Base-by-base conservation (phyloP, 768 basidiomycete species). In the Strobilomyces echinocephalus region DNA sequence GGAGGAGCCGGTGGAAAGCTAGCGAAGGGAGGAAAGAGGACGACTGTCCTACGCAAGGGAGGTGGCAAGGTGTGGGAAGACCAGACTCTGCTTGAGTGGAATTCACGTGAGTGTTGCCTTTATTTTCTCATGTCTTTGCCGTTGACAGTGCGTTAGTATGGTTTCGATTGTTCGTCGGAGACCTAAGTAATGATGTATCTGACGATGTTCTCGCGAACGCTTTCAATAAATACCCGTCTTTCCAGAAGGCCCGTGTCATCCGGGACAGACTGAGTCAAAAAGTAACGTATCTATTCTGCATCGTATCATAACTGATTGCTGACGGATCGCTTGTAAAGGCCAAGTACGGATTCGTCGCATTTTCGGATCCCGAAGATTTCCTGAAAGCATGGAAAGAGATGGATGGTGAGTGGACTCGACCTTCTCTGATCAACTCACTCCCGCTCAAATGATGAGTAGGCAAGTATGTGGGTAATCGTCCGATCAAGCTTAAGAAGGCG, bases 371-470 rank as follows among this genome's bases (percentile, higher is more conserved):
- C 0, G 97, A 99, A 72, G 97, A 99, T 69, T 97, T 98, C 70
- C 69, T 99, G 52, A 95, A 85, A 67, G 95, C 95, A 16, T 99
- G 95, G 95, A 97, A 97, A 69, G 95, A 98, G 70, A 98, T 97
- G 95, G 94, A 97, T 70, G 95, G 95, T 91, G 61, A 34, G 88
- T 68, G 1, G 40, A 38, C 4, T 47, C 31, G 1, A 49, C 30
- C 30, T 50, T 52, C 10, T 42, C 5, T 12, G 3, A 26, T 21
- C 28, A 12, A 9, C 15, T 46, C 42, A 26, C 48, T 33, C 28
- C 36, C 48, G 47, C 15, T 60, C 35, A 63, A 46, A 31, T 38
- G 16, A 35, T 26, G 14, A 38, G 73, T 44, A 86, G 95, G 95
- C 58, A 98, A 98, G 77, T 99, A 99, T 71, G 95, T 99, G 47